A percentile compares a stretch with the other conserved stretches of the same genome.
phyloP scores from a whole-genome alignment of 2,329 filamentous ascomycete species.

The Alternaria dauci region DNA sequence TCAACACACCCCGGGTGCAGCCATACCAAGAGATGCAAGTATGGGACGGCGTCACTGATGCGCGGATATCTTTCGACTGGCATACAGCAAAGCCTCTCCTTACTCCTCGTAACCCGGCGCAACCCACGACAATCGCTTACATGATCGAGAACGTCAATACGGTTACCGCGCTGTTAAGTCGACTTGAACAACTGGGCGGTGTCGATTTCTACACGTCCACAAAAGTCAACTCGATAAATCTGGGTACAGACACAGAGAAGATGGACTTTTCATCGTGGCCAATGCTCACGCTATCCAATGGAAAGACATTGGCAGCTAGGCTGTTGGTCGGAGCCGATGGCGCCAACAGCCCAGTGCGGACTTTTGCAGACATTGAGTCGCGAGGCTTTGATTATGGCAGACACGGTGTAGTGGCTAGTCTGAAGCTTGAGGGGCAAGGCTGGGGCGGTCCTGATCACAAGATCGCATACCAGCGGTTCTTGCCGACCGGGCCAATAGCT shows the following conservation, averaged over 20 bases:
- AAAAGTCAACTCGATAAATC: slow-evolving; percentile 79
- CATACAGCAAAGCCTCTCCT: slow-evolving; percentile 53
- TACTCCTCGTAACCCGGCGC: slow-evolving; percentile 52
- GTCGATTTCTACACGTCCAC: slow-evolving; percentile 78
- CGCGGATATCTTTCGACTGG: slow-evolving; percentile 90
- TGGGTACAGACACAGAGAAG: slow-evolving; percentile 72
- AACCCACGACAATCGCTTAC: slow-evolving; percentile 77
- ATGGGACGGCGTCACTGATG: slow-evolving; percentile 92
- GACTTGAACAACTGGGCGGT: slow-evolving; percentile 72
- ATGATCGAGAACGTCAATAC: slow-evolving; percentile 97
- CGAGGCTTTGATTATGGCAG: slow-evolving; percentile 93
- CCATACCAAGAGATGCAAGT: slow-evolving; percentile 96
- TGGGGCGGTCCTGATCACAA: slow-evolving; percentile 59
- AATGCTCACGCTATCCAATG: slow-evolving; percentile 75
- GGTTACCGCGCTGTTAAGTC: slow-evolving; percentile 76
- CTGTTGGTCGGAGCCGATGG: slow-evolving; percentile 93
- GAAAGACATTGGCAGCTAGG: slow-evolving; percentile 75
- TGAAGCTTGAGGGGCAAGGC: slow-evolving; percentile 69
- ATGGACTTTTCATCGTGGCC: slow-evolving; percentile 89
- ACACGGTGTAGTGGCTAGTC: slow-evolving; percentile 89
- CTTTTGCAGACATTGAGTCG: slow-evolving; percentile 85
- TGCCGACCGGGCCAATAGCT: slow-evolving; percentile 90
- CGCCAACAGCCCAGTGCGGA: slow-evolving; percentile 89
- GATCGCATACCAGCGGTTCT: slow-evolving; percentile 92
- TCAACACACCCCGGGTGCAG: slow-evolving; percentile 78